phyloP scores from a whole-genome alignment of 805 yeast genomes.

The Saccharomyces cerevisiae region DNA sequence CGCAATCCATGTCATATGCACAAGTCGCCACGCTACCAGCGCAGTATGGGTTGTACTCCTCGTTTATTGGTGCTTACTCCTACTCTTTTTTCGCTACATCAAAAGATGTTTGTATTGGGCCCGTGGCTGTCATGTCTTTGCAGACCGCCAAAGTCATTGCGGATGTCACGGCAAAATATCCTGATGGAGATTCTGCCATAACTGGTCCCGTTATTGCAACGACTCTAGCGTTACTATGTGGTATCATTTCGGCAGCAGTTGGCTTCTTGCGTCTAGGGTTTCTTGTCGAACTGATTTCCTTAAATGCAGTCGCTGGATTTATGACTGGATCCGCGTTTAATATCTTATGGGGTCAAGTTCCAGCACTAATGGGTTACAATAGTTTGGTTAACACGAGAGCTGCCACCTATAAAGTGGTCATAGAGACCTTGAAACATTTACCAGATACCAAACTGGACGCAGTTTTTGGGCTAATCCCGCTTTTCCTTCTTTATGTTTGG shows the following conservation, averaged over 20 bases:
- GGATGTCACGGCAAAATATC: conserved; percentile 46
- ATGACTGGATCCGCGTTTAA: conserved; percentile 90
- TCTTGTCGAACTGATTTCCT: conserved; percentile 77
- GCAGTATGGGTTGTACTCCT: conserved; percentile 83
- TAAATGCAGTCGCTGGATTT: conserved; percentile 89
- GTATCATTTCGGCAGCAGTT: conserved; percentile 72
- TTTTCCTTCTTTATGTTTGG: conserved; percentile 66
- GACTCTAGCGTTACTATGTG: conserved; percentile 69
- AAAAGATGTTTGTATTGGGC: conserved; percentile 92
- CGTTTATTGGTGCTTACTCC: conserved; percentile 82
- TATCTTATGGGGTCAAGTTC: conserved; percentile 79
- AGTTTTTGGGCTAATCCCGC: conserved; percentile 75
- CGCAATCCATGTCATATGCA: conserved; percentile 95
- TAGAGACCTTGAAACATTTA: conserved; percentile 63
- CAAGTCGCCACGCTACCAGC: conserved; percentile 72
- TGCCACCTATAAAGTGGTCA: conserved; percentile 60
- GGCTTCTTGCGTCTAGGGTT: conserved; percentile 83
- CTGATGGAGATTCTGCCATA: conserved; percentile 30
- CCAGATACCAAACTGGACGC: conserved; percentile 68
- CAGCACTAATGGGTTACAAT: conserved; percentile 71
- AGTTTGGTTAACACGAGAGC: conserved; percentile 61
- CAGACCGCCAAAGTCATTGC: conserved; percentile 75
- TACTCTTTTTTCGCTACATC: conserved; percentile 91
- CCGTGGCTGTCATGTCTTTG: conserved; percentile 91
- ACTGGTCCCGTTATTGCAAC: conserved; percentile 73